Percentiles rank a stretch among this genome's conserved stretches.
Evolutionary conservation across 2,329 filamentous ascomycete genomes (phyloP).

Genomic region (Esteya vermicola): DNA sequence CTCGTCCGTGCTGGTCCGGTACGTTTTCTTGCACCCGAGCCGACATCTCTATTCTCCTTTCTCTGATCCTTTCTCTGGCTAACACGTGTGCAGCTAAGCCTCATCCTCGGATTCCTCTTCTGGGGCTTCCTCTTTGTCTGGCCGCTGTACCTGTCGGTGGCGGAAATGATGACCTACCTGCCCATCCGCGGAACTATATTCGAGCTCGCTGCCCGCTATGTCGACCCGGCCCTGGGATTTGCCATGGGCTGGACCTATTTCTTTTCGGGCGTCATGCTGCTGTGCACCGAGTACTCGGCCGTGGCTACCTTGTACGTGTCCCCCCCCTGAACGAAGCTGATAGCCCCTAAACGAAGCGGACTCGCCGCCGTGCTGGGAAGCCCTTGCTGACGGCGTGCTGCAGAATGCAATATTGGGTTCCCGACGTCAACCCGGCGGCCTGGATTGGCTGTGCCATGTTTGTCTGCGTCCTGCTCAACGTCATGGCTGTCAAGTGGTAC

Average conservation of each 20-base stretch:
- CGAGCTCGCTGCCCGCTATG: slow-evolving; percentile 48
- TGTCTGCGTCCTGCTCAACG: slow-evolving; percentile 2
- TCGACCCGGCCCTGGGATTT: slow-evolving; percentile 49
- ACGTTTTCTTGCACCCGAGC: no score
- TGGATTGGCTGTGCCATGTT: slow-evolving; percentile 40
- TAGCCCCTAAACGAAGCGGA: no score
- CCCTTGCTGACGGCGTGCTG: no score
- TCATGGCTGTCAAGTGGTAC: slow-evolving; percentile 19
- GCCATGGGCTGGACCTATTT: slow-evolving; percentile 31
- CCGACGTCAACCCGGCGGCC: slow-evolving; percentile 27
- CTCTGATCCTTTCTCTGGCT: not conserved
- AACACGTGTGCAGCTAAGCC: slow-evolving; percentile 18
- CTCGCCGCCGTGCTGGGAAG: no score
- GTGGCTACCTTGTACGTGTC: slow-evolving; percentile 19
- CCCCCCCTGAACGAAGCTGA: no score
- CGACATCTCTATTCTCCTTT: no score
- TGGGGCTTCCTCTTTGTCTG: slow-evolving; percentile 37
- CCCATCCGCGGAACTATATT: slow-evolving; percentile 50
- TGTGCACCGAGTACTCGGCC: slow-evolving; percentile 24
- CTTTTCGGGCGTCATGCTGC: slow-evolving; percentile 22
- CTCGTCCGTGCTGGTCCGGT: slow-evolving; percentile 26
- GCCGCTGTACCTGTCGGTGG: slow-evolving; percentile 48
- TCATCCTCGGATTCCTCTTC: slow-evolving; percentile 43
- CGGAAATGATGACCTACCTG: slow-evolving; percentile 49
- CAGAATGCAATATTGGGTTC: slow-evolving; percentile 27